Evolutionary conservation across 768 basidiomycete species (phyloP), one percentile per base, ranked within the genome.

Genomic region (Naganishia vaughanmartiniae): DNA sequence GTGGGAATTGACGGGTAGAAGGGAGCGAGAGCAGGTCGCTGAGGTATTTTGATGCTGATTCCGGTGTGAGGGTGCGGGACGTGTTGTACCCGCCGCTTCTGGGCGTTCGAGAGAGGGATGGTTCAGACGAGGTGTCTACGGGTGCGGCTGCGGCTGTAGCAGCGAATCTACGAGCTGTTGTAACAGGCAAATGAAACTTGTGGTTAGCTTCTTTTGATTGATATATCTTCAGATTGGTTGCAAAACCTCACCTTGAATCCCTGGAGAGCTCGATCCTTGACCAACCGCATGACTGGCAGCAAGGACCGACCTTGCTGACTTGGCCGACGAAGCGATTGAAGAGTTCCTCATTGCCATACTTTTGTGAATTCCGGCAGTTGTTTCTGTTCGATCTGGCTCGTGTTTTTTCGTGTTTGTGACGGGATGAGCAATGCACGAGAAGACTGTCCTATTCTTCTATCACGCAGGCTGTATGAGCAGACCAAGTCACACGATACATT

Each of bases 21-120:
- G 78, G 77, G 1, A 81, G 67, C 45, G 67, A 54, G 39, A 81
- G 74, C 6, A 81, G 72, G 54, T 78, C 69, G 54, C 73, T 68
- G 31, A 81, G 70, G 72, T 76, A 79, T 33, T 74, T 54, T 33
- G 72, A 48, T 53, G 77, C 60, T 74, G 75, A n/a, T 76, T 77
- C 60, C 74, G 79, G 76, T 73, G 79, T 70, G 21, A 58, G 12
- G 6, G 36, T 26, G 26, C 24, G 60, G 21, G 36, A 19, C 28
- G 60, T 28, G 36, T 31, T 58, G 57, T 58, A 39, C 34, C 31
- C n/a, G 6, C 26, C 39, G 69, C 28, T 33, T 21, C 57, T 58
- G 21, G 34, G 4, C 1, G 34, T 33, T 24, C 57, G 31, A 4
- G 57, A 58, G 17, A 36, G 31, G 10, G 57, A 63, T 45, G 60